Base-by-base conservation (phyloP, 2,329 filamentous ascomycete species). In the Tolypocladium amazonense region DNA sequence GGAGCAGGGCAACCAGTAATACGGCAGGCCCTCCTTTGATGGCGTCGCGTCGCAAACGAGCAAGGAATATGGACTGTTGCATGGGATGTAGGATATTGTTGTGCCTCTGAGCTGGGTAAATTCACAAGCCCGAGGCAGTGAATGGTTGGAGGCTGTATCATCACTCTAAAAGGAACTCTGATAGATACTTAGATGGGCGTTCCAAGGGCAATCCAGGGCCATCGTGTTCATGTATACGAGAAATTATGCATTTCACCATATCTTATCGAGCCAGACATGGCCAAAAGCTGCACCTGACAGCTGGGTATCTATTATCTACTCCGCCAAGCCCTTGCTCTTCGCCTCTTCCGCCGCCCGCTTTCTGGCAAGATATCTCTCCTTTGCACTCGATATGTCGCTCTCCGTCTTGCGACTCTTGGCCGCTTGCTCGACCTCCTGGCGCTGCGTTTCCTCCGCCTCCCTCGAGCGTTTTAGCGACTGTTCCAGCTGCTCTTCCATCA, bases 351-450 rank as follows among this genome's bases (percentile, higher is more conserved):
- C 88, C 60, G 89, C 88, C 67, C 78, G 80, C 76, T 92, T 93
- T 69, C 90, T 80, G 59, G 88, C 88, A 59, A 94, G 77, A 72
- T 92, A 94, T 65, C 90, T 79, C 74, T 92, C 90, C 72, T 85
- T 89, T 1, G 90, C 90, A 68, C 88, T 88, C 67, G 83, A 87
- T 62, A 93, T 88, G 57, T 93, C 89, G 23, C 79, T 77, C 56
- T 86, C 84, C 1, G 89, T 93, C 81, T 94, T 94, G 67, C 84
- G 81, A 65, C 86, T 89, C 81, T 93, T 94, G 41, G 83, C 77
- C 20, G 83, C 82, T 60, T 85, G 80, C 72, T 90, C 86, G 25
- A 87, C 68, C 62, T 83, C 80, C 64, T 76, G 76, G 65, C 84
- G 81, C 67, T 89, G 85, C 60, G 87, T 83, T 56, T 88, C 88